These are phyloP conservation scores for Viola odorata DNA, from an alignment of 345 rosid species.

Conservation along the genomic window DNA sequence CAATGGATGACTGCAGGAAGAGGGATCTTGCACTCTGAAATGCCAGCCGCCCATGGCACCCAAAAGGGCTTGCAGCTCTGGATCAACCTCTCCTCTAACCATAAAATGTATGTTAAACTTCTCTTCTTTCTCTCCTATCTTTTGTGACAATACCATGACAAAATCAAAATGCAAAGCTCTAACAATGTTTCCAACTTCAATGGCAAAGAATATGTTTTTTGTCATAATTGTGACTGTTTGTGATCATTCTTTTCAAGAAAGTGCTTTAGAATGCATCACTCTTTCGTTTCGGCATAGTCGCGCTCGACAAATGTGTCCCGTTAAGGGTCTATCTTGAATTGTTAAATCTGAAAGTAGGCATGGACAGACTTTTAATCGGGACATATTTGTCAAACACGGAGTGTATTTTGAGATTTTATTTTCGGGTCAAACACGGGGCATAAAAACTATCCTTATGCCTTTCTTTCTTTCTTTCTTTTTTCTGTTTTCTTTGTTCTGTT, in stretches of 20 bases:
- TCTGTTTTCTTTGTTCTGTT: neutral
- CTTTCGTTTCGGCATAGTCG: neutral
- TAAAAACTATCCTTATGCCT: too few relatives aligned
- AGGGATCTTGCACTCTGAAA: conserved; percentile 91
- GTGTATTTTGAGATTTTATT: too few relatives aligned
- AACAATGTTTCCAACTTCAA: neutral
- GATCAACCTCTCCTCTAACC: conserved; percentile 79
- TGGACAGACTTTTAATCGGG: too few relatives aligned
- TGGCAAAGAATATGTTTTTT: neutral
- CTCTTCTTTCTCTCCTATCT: neutral
- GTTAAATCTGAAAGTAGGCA: too few relatives aligned
- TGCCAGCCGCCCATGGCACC: conserved; percentile 76
- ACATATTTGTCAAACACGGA: too few relatives aligned
- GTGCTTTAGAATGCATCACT: conserved; percentile 17
- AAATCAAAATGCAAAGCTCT: neutral
- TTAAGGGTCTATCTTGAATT: too few relatives aligned
- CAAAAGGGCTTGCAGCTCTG: conserved; percentile 81
- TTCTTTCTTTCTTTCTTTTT: too few relatives aligned
- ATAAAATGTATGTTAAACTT: conserved; percentile 55
- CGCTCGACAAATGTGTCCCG: too few relatives aligned
- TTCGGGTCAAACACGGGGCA: too few relatives aligned
- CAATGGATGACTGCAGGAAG: conserved; percentile 99
- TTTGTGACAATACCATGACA: too few relatives aligned
- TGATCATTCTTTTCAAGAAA: conserved; percentile 11
- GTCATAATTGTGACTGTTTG: conserved; percentile 3